A percentile compares a stretch with the other conserved stretches of the same genome.
These are phyloP conservation scores for Thalassiosira exigua DNA, from an alignment of 352 stramenopile genomes.

Conservation along the genomic window DNA sequence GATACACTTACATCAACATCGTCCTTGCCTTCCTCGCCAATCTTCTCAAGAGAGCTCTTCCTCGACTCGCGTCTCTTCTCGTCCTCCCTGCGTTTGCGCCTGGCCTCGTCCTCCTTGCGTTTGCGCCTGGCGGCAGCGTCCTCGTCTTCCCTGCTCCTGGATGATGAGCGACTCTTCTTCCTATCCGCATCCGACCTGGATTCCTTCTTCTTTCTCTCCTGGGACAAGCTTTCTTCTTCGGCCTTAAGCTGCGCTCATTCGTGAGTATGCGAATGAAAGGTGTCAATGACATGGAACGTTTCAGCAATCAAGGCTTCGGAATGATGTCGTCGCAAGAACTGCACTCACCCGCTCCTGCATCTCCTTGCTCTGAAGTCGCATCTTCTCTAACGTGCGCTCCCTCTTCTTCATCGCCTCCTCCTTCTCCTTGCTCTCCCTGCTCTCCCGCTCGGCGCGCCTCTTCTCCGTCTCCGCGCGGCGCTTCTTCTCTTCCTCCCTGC, in stretches of 20 bases:
- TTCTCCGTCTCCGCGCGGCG: conserved; percentile 8
- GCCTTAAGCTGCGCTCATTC: background rate
- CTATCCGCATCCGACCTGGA: no score
- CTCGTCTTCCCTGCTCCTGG: conserved; percentile 8
- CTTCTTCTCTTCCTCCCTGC: conserved; percentile 13
- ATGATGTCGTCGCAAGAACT: background rate
- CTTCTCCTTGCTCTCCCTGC: background rate
- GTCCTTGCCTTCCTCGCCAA: background rate
- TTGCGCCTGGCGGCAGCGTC: conserved; percentile 2
- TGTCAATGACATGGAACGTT: background rate
- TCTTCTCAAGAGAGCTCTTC: conserved; percentile 21
- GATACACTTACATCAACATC: conserved; percentile 17
- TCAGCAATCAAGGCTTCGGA: background rate
- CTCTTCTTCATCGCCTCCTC: conserved; percentile 5
- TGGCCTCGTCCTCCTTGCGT: conserved; percentile 6
- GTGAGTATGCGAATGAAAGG: conserved; percentile 1
- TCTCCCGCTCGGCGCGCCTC: background rate
- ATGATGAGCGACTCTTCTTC: no score
- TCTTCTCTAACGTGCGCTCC: conserved; percentile 14
- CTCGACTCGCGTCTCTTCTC: conserved; percentile 14
- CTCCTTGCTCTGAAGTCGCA: conserved; percentile 7
- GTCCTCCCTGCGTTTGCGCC: conserved; percentile 8
- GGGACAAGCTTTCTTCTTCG: conserved; percentile 3
- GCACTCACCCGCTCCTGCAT: conserved; percentile 21
- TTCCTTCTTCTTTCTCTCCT: conserved; percentile 7